phyloP scores from a whole-genome alignment of 306 rosid genomes.

The Begonia loranthoides region DNA sequence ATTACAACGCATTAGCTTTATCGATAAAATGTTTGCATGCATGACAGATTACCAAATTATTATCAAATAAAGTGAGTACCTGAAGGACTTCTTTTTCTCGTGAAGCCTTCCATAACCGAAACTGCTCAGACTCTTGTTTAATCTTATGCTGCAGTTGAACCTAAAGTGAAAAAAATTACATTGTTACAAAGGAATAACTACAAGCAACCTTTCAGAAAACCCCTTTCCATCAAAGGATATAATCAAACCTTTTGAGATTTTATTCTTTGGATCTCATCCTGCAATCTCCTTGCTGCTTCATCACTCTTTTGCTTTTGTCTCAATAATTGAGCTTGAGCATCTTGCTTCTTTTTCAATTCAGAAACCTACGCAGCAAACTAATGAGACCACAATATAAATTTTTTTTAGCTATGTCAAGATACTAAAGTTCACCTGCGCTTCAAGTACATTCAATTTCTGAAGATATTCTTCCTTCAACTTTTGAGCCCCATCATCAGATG shows the following conservation, averaged over 20 bases:
- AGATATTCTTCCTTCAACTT: slow-evolving; percentile 79
- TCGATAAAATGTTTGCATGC: too few relatives aligned
- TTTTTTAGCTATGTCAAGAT: slow-evolving; percentile 4
- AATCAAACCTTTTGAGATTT: slow-evolving; percentile 66
- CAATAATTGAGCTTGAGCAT: slow-evolving; percentile 75
- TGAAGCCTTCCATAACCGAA: slow-evolving; percentile 87
- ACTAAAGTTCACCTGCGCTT: slow-evolving; percentile 52
- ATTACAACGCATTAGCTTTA: too few relatives aligned
- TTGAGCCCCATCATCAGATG: slow-evolving; percentile 74
- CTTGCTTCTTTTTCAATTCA: slow-evolving; percentile 81
- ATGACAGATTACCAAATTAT: too few relatives aligned
- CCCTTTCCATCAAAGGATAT: background rate
- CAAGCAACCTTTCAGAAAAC: background rate
- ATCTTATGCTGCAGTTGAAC: slow-evolving; percentile 96
- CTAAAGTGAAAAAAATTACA: slow-evolving; percentile 21
- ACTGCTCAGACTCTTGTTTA: slow-evolving; percentile 95
- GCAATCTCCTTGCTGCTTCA: slow-evolving; percentile 74
- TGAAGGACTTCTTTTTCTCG: slow-evolving; percentile 97
- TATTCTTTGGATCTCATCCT: slow-evolving; percentile 86
- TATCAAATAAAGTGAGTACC: slow-evolving; percentile 20
- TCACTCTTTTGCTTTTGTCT: slow-evolving; percentile 83
- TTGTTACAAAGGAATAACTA: slow-evolving; percentile 3
- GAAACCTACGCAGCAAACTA: slow-evolving; percentile 44
- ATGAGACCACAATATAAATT: slow-evolving; percentile 13
- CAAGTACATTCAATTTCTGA: slow-evolving; percentile 78